Percentiles rank a stretch among this genome's conserved stretches.
Conservation (phyloP, 2,329 filamentous ascomycete species). For the Didymella arachidicola region DNA sequence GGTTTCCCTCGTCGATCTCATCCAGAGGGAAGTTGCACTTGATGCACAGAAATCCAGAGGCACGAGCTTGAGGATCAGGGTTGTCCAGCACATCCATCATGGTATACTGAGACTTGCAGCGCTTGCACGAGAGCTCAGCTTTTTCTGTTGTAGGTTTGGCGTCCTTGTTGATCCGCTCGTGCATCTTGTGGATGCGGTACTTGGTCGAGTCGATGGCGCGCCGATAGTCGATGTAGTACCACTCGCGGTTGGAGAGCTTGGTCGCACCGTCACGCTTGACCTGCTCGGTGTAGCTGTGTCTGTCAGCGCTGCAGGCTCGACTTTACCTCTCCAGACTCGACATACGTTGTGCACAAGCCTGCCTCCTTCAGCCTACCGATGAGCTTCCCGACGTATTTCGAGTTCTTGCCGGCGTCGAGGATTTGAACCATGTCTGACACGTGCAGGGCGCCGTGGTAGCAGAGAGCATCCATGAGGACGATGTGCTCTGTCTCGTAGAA, state of each 20-base stretch:
- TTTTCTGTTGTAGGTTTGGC: constrained; percentile 80
- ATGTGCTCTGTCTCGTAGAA: constrained; percentile 89
- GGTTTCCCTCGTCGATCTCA: constrained; percentile 38
- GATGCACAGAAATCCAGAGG: constrained; percentile 79
- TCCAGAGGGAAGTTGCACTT: constrained; percentile 71
- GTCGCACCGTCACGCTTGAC: constrained; percentile 83
- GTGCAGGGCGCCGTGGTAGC: constrained; percentile 78
- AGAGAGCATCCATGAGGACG: constrained; percentile 80
- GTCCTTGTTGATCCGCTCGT: constrained; percentile 85
- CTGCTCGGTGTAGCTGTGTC: constrained; percentile 70
- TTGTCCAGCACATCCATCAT: constrained; percentile 87
- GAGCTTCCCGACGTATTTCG: constrained; percentile 89
- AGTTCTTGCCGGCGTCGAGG: constrained; percentile 76
- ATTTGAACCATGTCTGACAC: constrained; percentile 88
- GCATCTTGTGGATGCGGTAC: constrained; percentile 87
- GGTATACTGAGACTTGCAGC: constrained; percentile 87
- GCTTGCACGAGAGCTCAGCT: constrained; percentile 87
- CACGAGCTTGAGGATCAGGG: constrained; percentile 62
- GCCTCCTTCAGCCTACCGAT: constrained; percentile 86
- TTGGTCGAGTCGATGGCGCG: constrained; percentile 96
- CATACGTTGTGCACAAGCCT: constrained; percentile 81
- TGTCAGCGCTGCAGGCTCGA: constrained; percentile 25
- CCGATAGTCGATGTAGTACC: constrained; percentile 97
- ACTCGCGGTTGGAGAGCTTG: constrained; percentile 83
- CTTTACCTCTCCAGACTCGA: constrained; percentile 26